Evolutionary conservation across 371 early-diverging fungal genomes (phyloP).

Genomic region (Lichtheimia hyalospora): DNA sequence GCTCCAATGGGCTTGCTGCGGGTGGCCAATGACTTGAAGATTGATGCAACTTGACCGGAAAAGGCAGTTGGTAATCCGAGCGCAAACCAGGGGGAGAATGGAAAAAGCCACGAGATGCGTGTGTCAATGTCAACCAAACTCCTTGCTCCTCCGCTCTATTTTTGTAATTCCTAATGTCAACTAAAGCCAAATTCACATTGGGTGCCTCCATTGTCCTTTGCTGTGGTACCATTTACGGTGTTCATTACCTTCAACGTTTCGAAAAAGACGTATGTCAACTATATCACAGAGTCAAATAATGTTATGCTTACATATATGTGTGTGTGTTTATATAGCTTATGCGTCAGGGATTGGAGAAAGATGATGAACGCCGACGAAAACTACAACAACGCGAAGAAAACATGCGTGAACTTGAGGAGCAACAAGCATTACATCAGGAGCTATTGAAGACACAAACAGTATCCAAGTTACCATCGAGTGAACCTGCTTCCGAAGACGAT

Average conservation of each 20-base stretch:
- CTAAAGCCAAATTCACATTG: slow-evolving; percentile 47
- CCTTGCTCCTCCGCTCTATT: not conserved
- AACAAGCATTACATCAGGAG: slow-evolving; percentile 43
- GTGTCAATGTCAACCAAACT: no score
- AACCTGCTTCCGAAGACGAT: slow-evolving; percentile 34
- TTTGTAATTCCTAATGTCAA: slow-evolving; percentile 25
- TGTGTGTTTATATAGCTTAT: slow-evolving; percentile 20
- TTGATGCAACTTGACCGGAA: not conserved
- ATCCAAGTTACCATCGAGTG: slow-evolving; percentile 30
- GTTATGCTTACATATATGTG: no score
- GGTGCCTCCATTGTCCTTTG: slow-evolving; percentile 46
- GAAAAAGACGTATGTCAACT: slow-evolving; percentile 41
- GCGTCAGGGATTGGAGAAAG: slow-evolving; percentile 30
- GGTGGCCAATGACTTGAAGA: no score
- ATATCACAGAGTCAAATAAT: no score
- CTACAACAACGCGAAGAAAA: slow-evolving; percentile 40
- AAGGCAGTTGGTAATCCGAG: not conserved
- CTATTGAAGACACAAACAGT: slow-evolving; percentile 47
- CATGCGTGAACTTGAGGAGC: slow-evolving; percentile 46
- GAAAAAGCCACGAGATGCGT: slow-evolving; percentile 1
- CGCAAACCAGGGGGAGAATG: not conserved
- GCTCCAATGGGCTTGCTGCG: no score
- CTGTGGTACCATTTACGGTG: slow-evolving; percentile 44
- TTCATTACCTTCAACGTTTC: slow-evolving; percentile 48
- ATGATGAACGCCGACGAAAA: slow-evolving; percentile 41